Conservation (phyloP, 768 basidiomycete species). For the Phylloporus arenicola region DNA sequence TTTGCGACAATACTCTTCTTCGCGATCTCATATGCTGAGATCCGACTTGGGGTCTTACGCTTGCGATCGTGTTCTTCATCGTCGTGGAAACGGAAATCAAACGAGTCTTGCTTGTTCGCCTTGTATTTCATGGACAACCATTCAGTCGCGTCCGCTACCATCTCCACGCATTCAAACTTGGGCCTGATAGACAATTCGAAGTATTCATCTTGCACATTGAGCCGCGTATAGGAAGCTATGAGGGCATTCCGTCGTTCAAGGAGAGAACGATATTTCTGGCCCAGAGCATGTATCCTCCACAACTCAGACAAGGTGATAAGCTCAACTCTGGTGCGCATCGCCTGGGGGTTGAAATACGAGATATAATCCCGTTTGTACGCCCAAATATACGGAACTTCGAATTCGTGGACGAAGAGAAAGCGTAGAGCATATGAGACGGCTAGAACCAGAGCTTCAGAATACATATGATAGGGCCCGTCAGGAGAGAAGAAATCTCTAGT, state of each 20-base stretch:
- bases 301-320: constrained; percentile 76
- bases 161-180: constrained; percentile 75
- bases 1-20: constrained; percentile 74
- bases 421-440: constrained; percentile 77
- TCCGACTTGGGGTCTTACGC: constrained; percentile 76
- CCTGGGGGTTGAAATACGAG: constrained; percentile 67
- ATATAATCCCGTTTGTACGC: constrained; percentile 90
- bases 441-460: constrained; percentile 63
- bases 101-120: constrained; percentile 56
- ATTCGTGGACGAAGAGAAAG: constrained; percentile 80
- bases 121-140: constrained; percentile 88
- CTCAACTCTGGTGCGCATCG: constrained; percentile 57
- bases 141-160: constrained; percentile 85
- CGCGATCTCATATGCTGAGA: constrained; percentile 78
- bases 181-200: constrained; percentile 66
- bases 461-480: constrained; percentile 52
- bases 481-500: constrained; percentile 67
- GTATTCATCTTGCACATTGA: constrained; percentile 68
- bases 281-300: constrained; percentile 88
- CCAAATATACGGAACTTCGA: constrained; percentile 95
- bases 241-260: constrained; percentile 67
- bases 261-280: constrained; percentile 85
- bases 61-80: constrained; percentile 57
- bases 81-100: constrained; percentile 66
- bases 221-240: constrained; percentile 56